phyloP scores from a whole-genome alignment of 2,329 filamentous ascomycete species.

The Microsporum audouinii region DNA sequence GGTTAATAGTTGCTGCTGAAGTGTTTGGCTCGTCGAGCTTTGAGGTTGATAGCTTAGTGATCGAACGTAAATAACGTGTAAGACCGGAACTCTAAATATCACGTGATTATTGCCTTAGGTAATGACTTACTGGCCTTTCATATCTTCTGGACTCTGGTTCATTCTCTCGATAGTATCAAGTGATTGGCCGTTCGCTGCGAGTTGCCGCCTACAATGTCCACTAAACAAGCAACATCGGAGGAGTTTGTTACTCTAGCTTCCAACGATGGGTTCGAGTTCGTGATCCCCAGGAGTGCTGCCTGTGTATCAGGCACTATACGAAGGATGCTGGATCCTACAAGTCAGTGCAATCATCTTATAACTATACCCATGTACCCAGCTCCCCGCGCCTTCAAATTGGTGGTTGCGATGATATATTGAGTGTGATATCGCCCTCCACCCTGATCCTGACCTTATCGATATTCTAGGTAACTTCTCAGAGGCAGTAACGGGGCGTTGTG shows the following conservation, averaged over 20 bases:
- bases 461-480: constrained; percentile 50
- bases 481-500: constrained; percentile 45
- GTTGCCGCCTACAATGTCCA: neutral
- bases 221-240: constrained; percentile 16
- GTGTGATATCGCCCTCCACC: neutral
- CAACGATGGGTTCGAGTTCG: constrained; percentile 53
- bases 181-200: too few species aligned
- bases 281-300: constrained; percentile 50
- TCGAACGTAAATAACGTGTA: too few species aligned
- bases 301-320: constrained; percentile 51
- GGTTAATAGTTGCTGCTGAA: too few species aligned
- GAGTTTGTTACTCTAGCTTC: constrained; percentile 55
- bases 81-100: too few species aligned
- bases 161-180: too few species aligned
- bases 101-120: too few species aligned
- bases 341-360: constrained; percentile 33
- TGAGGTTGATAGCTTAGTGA: too few species aligned
- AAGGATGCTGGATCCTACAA: constrained; percentile 52
- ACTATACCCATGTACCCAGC: neutral
- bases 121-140: too few species aligned
- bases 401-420: too few species aligned
- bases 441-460: neutral
- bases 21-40: too few species aligned
- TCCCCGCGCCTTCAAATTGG: neutral
- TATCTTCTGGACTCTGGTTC: too few species aligned